Percentiles rank a stretch among this genome's conserved stretches.
These are phyloP conservation scores for Beta macrorhiza DNA, from an alignment of 179 eudicot genomes.

Conservation along the genomic window DNA sequence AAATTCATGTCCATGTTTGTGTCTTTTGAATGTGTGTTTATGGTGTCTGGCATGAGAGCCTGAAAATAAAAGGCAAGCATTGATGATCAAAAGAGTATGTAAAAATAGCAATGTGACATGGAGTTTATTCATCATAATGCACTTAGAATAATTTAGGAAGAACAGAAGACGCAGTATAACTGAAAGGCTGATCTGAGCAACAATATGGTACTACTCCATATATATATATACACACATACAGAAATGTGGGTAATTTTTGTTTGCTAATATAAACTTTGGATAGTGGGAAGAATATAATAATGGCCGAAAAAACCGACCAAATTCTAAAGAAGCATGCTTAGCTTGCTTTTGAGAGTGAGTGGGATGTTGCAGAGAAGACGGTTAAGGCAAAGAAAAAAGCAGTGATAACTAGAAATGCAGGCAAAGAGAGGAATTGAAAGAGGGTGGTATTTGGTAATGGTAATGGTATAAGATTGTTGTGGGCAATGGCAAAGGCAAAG, in stretches of 20 bases:
- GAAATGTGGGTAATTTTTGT: not conserved
- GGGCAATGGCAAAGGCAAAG: constrained; percentile 21
- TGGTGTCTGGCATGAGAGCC: constrained; percentile 52
- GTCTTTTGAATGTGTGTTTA: constrained; percentile 40
- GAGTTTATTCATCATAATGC: constrained; percentile 31
- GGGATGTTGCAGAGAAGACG: constrained; percentile 44
- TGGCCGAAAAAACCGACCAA: constrained; percentile 38
- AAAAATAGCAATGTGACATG: constrained; percentile 31
- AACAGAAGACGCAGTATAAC: constrained; percentile 37
- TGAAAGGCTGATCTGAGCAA: constrained; percentile 31
- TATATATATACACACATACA: constrained; percentile 17
- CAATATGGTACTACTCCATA: constrained; percentile 9
- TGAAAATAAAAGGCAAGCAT: constrained; percentile 13
- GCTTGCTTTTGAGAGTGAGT: constrained; percentile 51
- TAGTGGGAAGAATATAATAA: constrained; percentile 33
- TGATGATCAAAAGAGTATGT: constrained; percentile 23
- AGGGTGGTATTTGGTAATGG: not conserved
- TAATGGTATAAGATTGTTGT: constrained; percentile 1
- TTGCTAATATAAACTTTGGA: not conserved
- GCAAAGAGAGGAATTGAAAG: not conserved
- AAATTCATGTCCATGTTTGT: constrained; percentile 36
- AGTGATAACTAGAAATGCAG: constrained; percentile 5
- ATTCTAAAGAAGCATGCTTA: constrained; percentile 38
- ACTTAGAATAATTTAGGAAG: not conserved
- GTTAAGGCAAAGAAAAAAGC: constrained; percentile 35